phyloP scores from a whole-genome alignment of 2,329 filamentous ascomycete species.

The Chrysoporthe deuterocubensis region DNA sequence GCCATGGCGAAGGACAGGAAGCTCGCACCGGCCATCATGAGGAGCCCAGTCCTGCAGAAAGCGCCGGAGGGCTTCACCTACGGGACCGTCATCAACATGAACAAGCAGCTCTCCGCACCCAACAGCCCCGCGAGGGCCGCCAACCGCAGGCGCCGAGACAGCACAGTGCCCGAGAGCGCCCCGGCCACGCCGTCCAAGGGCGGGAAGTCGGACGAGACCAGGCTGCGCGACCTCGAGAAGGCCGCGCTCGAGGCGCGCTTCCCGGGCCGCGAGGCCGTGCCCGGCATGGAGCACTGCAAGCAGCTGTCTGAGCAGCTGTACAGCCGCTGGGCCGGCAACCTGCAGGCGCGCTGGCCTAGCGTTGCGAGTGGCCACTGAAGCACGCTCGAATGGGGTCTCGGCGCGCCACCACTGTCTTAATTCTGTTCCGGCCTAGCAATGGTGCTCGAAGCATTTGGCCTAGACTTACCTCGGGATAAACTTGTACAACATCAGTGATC shows the following conservation, averaged over 20 bases:
- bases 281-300: conserved; percentile 91
- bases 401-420: background rate
- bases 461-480: background rate
- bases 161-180: conserved; percentile 36
- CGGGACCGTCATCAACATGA: conserved; percentile 64
- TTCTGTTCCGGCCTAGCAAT: background rate
- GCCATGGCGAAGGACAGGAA: conserved; percentile 72
- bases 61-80: conserved; percentile 52
- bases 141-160: conserved; percentile 68
- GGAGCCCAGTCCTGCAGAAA: conserved; percentile 33
- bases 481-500: background rate
- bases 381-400: background rate
- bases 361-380: conserved; percentile 35
- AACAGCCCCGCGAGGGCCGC: conserved; percentile 42
- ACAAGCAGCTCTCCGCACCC: conserved; percentile 43
- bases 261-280: conserved; percentile 56
- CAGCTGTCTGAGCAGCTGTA: conserved; percentile 91
- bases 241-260: conserved; percentile 55
- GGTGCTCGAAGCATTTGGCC: background rate
- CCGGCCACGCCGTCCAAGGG: conserved; percentile 34
- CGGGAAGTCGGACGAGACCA: conserved; percentile 37
- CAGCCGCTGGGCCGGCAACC: conserved; percentile 83
- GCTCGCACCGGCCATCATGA: conserved; percentile 56
- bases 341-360: conserved; percentile 71
- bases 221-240: conserved; percentile 50